Evolutionary conservation across 2,329 filamentous ascomycete species (phyloP).

Genomic region (Geosmithia flava): DNA sequence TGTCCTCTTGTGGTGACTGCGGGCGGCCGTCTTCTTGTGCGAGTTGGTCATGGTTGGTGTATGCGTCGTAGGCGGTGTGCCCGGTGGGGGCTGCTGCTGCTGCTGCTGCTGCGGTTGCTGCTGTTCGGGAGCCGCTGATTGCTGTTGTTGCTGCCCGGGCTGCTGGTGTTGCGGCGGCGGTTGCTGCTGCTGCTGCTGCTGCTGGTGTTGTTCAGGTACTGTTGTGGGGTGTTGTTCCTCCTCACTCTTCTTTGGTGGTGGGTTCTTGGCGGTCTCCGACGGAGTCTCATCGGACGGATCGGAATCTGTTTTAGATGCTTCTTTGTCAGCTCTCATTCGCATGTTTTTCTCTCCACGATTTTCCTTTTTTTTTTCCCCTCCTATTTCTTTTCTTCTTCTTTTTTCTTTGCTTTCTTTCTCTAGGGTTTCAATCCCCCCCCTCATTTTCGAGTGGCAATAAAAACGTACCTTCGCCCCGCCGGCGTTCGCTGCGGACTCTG

Average conservation of each 20-base stretch:
- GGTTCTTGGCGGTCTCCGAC: slow-evolving; percentile 22
- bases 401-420: no score
- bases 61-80: slow-evolving; percentile 30
- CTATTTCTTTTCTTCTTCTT: no score
- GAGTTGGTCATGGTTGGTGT: slow-evolving; percentile 28
- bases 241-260: slow-evolving; percentile 14
- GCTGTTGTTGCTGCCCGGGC: slow-evolving; percentile 1
- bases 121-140: background rate
- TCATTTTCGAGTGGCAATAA: background rate
- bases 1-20: slow-evolving; percentile 52
- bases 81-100: slow-evolving; percentile 15
- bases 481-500: slow-evolving; percentile 69
- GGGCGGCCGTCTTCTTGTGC: slow-evolving; percentile 42
- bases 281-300: slow-evolving; percentile 59
- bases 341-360: no score
- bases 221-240: slow-evolving; percentile 14
- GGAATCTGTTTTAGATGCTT: slow-evolving; percentile 39
- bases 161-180: background rate
- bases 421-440: no score
- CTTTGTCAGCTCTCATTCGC: background rate
- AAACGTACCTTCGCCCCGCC: slow-evolving; percentile 63
- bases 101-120: background rate
- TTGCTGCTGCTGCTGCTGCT: no score
- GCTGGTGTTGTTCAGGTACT: slow-evolving; percentile 2
- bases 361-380: background rate